Evolutionary conservation across 2,329 filamentous ascomycete species (phyloP).

Genomic region (Sporothrix mexicana): DNA sequence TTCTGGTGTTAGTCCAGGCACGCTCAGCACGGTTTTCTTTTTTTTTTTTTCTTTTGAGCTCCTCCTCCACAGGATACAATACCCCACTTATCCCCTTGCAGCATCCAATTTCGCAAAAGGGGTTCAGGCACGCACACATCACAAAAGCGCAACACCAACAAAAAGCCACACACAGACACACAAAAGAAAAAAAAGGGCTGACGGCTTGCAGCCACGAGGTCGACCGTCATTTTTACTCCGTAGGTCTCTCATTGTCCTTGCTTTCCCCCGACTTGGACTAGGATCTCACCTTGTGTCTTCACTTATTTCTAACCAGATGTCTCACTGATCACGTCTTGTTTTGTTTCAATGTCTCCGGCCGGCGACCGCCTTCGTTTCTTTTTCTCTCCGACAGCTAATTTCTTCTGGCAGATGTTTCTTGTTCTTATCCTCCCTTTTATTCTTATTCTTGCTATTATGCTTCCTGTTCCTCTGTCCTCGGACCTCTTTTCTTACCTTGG

Average conservation of each 20-base stretch:
- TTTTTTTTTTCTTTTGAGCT: neutral
- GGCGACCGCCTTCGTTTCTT: neutral
- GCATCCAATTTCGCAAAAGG: slow-evolving; percentile 28
- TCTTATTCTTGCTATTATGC: neutral
- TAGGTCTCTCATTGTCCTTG: neutral
- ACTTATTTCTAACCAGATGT: slow-evolving; percentile 4
- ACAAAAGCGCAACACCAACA: neutral
- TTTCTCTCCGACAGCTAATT: neutral
- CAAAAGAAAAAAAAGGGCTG: too few relatives aligned
- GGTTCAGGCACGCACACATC: slow-evolving; percentile 12
- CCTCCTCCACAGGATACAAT: neutral
- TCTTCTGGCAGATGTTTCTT: neutral
- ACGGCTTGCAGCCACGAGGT: neutral
- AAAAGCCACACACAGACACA: neutral
- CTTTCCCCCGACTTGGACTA: neutral
- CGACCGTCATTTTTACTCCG: neutral
- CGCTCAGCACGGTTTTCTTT: too few relatives aligned
- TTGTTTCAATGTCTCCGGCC: neutral
- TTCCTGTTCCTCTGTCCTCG: neutral
- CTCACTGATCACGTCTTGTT: neutral
- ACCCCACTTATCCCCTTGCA: slow-evolving; percentile 28
- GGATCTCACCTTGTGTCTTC: neutral
- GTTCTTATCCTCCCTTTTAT: neutral
- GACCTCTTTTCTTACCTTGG: slow-evolving; percentile 3
- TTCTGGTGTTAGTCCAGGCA: slow-evolving; percentile 15